phyloP scores from a whole-genome alignment of 1,139 yeast genomes.

The Wickerhamomyces sp. region DNA sequence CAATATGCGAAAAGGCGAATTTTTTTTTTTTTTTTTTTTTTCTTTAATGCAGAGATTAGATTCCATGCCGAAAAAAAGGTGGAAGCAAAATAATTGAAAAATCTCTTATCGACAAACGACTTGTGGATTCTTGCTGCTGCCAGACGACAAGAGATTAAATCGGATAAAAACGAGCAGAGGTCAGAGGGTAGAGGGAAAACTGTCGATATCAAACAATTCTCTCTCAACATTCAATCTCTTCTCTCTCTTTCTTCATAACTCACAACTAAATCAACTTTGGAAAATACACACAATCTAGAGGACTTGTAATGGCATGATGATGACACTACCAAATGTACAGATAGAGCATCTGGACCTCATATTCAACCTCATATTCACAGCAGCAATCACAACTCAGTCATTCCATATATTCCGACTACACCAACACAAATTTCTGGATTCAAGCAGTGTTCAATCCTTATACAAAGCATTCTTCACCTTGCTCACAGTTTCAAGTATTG shows the following conservation, averaged over 20 bases:
- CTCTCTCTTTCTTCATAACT: too few relatives aligned
- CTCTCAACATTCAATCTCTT: too few relatives aligned
- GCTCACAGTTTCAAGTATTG: neutral
- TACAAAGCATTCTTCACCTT: conserved; percentile 4
- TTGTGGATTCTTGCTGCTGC: neutral
- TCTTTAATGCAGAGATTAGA: too few relatives aligned
- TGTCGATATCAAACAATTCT: too few relatives aligned
- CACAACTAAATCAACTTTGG: too few relatives aligned
- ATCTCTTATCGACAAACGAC: neutral
- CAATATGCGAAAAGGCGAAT: neutral
- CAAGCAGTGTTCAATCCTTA: conserved; percentile 1
- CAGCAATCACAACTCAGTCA: neutral
- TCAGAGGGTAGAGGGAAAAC: too few relatives aligned
- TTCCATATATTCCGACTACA: conserved; percentile 5
- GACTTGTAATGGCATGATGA: too few relatives aligned
- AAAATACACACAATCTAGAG: too few relatives aligned
- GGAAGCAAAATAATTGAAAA: neutral
- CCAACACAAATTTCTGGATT: conserved; percentile 7
- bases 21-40: too few relatives aligned
- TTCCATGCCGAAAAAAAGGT: neutral
- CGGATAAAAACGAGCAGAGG: too few relatives aligned
- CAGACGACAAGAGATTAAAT: too few relatives aligned
- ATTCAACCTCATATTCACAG: neutral
- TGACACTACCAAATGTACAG: too few relatives aligned
- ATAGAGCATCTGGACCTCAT: neutral